Conservation (phyloP, 495 filamentous ascomycete species). For the Penicillium bovifimosum region DNA sequence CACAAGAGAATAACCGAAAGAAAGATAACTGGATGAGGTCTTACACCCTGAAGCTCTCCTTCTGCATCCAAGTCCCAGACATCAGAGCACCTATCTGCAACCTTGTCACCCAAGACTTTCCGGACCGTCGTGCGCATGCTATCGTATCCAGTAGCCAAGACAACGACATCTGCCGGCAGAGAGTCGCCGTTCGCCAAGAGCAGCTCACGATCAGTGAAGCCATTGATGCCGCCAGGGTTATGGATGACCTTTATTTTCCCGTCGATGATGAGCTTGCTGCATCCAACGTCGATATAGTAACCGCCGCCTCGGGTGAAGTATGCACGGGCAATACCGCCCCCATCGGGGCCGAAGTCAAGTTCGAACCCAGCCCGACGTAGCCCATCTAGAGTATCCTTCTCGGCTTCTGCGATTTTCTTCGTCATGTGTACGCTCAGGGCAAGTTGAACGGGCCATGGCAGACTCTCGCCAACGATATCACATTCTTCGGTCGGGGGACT, state of each 20-base stretch:
- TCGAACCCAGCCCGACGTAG: conserved; percentile 63
- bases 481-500: conserved; percentile 52
- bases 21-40: not conserved
- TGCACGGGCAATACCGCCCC: conserved; percentile 59
- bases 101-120: conserved; percentile 61
- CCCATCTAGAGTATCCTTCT: conserved; percentile 53
- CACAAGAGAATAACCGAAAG: not conserved
- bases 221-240: conserved; percentile 53
- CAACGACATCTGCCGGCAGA: conserved; percentile 68
- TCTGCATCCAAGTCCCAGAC: conserved; percentile 80
- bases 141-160: conserved; percentile 77
- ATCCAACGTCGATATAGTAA: conserved; percentile 75
- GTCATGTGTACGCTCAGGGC: conserved; percentile 48
- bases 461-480: conserved; percentile 52
- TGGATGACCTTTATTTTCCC: conserved; percentile 72
- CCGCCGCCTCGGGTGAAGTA: conserved; percentile 70
- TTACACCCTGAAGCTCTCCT: conserved; percentile 57
- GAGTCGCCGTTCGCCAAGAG: conserved; percentile 57
- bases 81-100: conserved; percentile 60
- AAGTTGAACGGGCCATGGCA: conserved; percentile 56
- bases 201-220: conserved; percentile 50
- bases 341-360: conserved; percentile 59
- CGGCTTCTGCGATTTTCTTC: conserved; percentile 40
- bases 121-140: conserved; percentile 65
- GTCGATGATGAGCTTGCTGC: conserved; percentile 66